A percentile compares a stretch with the other conserved stretches of the same genome.
Evolutionary conservation across 1,139 yeast genomes (phyloP).

Genomic region (Debaryomyces nepalensis): DNA sequence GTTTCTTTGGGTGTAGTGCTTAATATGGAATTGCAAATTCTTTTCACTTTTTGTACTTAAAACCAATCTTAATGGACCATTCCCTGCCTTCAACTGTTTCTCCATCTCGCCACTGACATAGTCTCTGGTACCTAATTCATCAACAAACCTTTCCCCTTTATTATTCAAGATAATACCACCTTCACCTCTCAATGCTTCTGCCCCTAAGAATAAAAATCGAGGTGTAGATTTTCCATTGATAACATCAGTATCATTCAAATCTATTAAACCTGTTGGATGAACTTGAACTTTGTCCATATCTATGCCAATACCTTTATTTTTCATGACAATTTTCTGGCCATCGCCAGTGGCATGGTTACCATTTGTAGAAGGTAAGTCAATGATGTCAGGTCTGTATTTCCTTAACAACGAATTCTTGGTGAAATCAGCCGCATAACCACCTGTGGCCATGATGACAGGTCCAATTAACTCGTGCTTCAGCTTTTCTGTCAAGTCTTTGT

Average conservation of each 20-base stretch:
- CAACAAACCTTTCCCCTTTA: conserved; percentile 69
- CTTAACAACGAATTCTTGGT: conserved; percentile 54
- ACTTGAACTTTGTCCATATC: conserved; percentile 82
- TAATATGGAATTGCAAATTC: conserved; percentile 58
- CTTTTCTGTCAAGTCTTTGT: conserved; percentile 43
- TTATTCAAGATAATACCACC: conserved; percentile 73
- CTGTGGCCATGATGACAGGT: conserved; percentile 77
- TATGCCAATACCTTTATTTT: conserved; percentile 62
- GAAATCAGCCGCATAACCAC: conserved; percentile 74
- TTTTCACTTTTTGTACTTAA: conserved; percentile 49
- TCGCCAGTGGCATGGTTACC: conserved; percentile 80
- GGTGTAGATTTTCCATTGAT: conserved; percentile 44
- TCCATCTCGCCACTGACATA: conserved; percentile 66
- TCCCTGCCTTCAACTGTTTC: conserved; percentile 46
- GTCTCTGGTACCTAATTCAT: conserved; percentile 74
- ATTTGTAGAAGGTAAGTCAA: conserved; percentile 70
- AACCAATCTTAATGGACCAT: conserved; percentile 57
- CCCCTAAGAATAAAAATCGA: conserved; percentile 70
- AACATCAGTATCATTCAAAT: conserved; percentile 59
- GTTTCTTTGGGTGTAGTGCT: conserved; percentile 69
- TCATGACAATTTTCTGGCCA: conserved; percentile 65
- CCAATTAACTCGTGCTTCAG: conserved; percentile 43
- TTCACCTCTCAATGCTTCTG: conserved; percentile 77
- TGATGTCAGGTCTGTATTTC: conserved; percentile 65
- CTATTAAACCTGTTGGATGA: conserved; percentile 82